Base-by-base conservation (phyloP, 768 basidiomycete genomes). In the Trametes gibbosa region DNA sequence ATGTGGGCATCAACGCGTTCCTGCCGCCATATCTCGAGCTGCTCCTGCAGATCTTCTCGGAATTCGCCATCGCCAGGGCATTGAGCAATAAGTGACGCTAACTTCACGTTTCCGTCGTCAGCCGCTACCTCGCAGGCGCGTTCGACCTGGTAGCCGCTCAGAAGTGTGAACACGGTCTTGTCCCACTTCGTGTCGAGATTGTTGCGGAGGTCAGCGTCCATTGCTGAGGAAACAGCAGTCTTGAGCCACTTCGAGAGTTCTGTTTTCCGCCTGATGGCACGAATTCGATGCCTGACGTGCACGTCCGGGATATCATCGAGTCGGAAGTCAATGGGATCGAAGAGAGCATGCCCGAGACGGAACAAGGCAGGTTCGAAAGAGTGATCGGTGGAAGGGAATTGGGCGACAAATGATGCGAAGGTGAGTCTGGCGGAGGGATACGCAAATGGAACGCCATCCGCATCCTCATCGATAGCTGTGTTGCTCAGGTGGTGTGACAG, bases 61-160 rank as follows among this genome's bases (percentile, higher is more conserved):
- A 91, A 95, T 27, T 81, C 78, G 21, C 79, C 77, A 66, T 93
- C 89, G 1, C 93, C 91, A 0, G 87, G 87, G 16, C 86, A 89
- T 71, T 98, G 95, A 7, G 94, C 83, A 55, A 98, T 79, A 24
- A 99, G 80, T 7, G 92, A 94, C 1, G 97, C 90, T 9, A 99
- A 83, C 64, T 91, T 90, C 64, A 92, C 73, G 65, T 91, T 90
- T 3, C 88, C 86, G 5, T 83, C 83, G 50, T 90, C 86, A 63
- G 87, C 76, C 2, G 94, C 91, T 2, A 78, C 75, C 45, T 87
- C 79, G 63, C 86, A 87, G 8, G 97, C 95, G 46, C 86, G 84
- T 63, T 87, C 86, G n/a, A 95, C 75, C 68, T 98, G 90, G 70
- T 97, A 83, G 2, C 95, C 95, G 0, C 90, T 89, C 2, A 99